Conservation (phyloP, 1,139 yeast species). For the Pichia sp. region DNA sequence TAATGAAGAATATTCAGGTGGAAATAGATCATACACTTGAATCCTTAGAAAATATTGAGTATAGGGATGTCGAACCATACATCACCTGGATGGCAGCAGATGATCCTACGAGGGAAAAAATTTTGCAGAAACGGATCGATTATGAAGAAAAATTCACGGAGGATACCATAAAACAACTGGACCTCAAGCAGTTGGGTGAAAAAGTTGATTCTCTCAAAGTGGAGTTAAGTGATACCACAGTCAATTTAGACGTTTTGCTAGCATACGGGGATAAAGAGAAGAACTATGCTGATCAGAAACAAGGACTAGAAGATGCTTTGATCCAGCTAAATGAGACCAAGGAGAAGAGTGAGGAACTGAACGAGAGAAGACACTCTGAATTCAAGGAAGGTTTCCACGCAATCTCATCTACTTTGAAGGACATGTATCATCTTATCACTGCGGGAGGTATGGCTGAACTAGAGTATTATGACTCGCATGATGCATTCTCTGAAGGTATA, state of each 20-base stretch:
- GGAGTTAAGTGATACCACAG: constrained; percentile 49
- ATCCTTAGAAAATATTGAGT: constrained; percentile 16
- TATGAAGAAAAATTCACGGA: constrained; percentile 14
- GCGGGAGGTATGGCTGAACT: constrained; percentile 99
- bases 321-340: constrained; percentile 54
- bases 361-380: constrained; percentile 71
- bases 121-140: constrained; percentile 13
- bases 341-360: constrained; percentile 58
- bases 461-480: constrained; percentile 90
- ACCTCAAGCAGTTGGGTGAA: constrained; percentile 42
- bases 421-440: constrained; percentile 97
- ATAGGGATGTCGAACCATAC: constrained; percentile 47
- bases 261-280: constrained; percentile 65
- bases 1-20: constrained; percentile 2
- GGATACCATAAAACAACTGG: constrained; percentile 46
- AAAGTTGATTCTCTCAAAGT: constrained; percentile 53
- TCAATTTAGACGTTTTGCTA: constrained; percentile 67
- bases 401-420: constrained; percentile 84
- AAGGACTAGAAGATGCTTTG: constrained; percentile 64
- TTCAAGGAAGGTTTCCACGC: constrained; percentile 89
- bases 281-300: constrained; percentile 58
- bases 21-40: constrained; percentile 5
- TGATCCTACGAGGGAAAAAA: constrained; percentile 14
- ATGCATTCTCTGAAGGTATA: constrained; percentile 98
- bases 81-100: constrained; percentile 40